Conservation (phyloP, 192 early-diverging fungal genomes). For the Rhizoclosmatium globosum region DNA sequence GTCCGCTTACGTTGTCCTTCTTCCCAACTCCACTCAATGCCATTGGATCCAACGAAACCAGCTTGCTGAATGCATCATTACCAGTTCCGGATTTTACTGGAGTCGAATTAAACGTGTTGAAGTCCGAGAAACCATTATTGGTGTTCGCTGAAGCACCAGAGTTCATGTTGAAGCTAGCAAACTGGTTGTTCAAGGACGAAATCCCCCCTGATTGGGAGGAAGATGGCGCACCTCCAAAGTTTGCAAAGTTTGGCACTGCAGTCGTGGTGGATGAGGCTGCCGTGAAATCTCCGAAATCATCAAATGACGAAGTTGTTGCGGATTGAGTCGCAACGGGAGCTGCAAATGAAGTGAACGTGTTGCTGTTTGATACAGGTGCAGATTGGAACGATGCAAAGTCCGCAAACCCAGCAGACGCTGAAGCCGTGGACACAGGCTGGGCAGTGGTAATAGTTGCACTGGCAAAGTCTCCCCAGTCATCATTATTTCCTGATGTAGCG, state of each 20-base stretch:
- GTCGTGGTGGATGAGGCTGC: conserved; percentile 26
- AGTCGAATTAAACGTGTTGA: conserved; percentile 17
- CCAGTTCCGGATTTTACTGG: not conserved
- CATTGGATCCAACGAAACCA: conserved; percentile 56
- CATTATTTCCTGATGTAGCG: not conserved
- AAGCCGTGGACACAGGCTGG: conserved; percentile 22
- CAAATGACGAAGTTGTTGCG: not conserved
- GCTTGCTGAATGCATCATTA: conserved; percentile 48
- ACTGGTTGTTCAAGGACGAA: conserved; percentile 1
- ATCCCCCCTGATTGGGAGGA: not conserved
- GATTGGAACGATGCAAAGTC: conserved; percentile 78
- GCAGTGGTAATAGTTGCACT: conserved; percentile 32
- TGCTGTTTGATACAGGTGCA: not conserved
- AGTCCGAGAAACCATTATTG: conserved; percentile 33
- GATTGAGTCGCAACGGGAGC: not conserved
- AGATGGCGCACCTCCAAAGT: not conserved
- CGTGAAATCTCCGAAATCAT: conserved; percentile 84
- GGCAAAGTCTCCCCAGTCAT: conserved; percentile 84
- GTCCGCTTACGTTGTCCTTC: conserved; percentile 23
- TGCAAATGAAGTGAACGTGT: conserved; percentile 30
- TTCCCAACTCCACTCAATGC: conserved; percentile 44
- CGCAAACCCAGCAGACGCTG: conserved; percentile 41
- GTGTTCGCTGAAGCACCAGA: not conserved
- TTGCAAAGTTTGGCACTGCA: not conserved
- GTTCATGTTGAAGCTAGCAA: not conserved